These are phyloP conservation scores for Ramularia endophylla DNA, from an alignment of 2,329 filamentous ascomycete genomes.

Conservation along the genomic window DNA sequence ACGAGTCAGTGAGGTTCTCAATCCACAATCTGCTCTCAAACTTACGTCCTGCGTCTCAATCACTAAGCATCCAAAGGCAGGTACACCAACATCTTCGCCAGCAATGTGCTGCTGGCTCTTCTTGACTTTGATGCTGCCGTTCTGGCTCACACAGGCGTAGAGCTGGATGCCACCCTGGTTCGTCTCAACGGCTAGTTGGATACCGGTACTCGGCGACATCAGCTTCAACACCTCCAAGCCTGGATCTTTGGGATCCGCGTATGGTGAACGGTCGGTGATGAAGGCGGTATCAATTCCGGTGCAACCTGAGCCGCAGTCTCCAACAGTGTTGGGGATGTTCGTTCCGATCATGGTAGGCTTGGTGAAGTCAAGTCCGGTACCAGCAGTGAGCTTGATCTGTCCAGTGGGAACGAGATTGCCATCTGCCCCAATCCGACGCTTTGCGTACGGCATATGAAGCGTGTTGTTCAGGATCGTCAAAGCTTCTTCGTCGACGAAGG, in stretches of 20 bases:
- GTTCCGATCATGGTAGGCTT: constrained; percentile 14
- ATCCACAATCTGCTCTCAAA: constrained; percentile 57
- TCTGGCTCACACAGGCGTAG: constrained; percentile 28
- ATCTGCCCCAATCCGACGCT: constrained; percentile 18
- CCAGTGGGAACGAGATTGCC: constrained; percentile 25
- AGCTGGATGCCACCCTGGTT: constrained; percentile 29
- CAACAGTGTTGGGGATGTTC: constrained; percentile 18
- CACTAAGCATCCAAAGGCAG: constrained; percentile 76
- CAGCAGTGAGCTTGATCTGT: constrained; percentile 38
- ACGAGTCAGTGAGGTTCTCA: constrained; percentile 1
- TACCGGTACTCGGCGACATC: constrained; percentile 24
- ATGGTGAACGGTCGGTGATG: constrained; percentile 23
- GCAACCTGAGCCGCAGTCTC: constrained; percentile 67
- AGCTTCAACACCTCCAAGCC: constrained; percentile 22
- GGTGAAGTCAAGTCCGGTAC: constrained; percentile 22
- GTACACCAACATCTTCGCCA: constrained; percentile 19
- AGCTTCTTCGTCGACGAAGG: constrained; percentile 67
- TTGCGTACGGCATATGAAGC: constrained; percentile 62
- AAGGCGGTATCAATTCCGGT: constrained; percentile 68
- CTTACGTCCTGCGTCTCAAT: constrained; percentile 53
- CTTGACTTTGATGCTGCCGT: constrained; percentile 29
- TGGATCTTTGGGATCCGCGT: constrained; percentile 19
- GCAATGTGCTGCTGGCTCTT: constrained; percentile 25
- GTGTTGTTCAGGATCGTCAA: constrained; percentile 62
- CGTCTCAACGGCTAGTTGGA: constrained; percentile 25